Conservation (phyloP, 2,329 filamentous ascomycete species). For the Alternaria consortialis region DNA sequence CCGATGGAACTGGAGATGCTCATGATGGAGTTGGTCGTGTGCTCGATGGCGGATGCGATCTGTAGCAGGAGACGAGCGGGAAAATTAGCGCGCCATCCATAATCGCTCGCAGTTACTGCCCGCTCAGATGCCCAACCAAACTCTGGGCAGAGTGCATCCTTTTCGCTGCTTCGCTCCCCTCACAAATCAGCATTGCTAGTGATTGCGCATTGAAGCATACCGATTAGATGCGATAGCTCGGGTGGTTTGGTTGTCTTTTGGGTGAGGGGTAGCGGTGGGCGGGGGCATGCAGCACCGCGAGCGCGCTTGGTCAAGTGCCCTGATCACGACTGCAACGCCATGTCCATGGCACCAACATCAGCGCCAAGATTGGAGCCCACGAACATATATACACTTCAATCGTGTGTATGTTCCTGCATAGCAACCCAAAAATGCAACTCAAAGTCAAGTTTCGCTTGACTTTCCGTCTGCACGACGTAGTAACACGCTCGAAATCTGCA, state of each 20-base stretch:
- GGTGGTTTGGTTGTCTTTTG: not conserved
- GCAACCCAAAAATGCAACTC: not conserved
- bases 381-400: not conserved
- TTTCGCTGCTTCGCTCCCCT: not conserved
- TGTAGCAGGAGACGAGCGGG: slow-evolving; percentile 1
- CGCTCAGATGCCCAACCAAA: not conserved
- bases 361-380: not conserved
- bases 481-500: not conserved
- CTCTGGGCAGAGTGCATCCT: not conserved
- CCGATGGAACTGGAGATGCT: slow-evolving; percentile 28
- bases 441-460: not conserved
- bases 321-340: not conserved
- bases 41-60: slow-evolving; percentile 4
- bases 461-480: not conserved
- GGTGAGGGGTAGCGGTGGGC: not conserved
- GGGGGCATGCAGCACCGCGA: not conserved
- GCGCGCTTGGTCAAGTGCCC: not conserved
- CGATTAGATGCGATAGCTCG: not conserved
- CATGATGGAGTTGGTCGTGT: slow-evolving; percentile 28
- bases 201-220: not conserved
- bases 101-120: slow-evolving; percentile 1
- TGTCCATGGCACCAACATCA: not conserved
- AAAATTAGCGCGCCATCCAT: slow-evolving; percentile 9
- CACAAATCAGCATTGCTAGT: not conserved
- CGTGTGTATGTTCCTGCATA: too few relatives aligned